Base-by-base conservation (phyloP, 306 rosid genomes). In the Acacia crassicarpa region DNA sequence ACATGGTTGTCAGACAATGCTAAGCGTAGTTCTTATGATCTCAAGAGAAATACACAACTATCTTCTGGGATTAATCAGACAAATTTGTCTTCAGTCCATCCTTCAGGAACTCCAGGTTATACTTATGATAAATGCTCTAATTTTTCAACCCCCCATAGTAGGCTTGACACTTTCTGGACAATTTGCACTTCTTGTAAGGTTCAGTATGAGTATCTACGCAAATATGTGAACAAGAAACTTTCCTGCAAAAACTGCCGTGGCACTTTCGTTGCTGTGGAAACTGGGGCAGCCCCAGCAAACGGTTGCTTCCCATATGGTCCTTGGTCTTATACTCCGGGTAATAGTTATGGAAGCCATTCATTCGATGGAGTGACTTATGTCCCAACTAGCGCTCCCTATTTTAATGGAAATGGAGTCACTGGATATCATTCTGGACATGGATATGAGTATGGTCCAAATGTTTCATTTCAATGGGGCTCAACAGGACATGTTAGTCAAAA, bases 121-220 rank as follows among this genome's bases (percentile, higher is more conserved):
- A 30, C 32, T 12, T 61, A 62, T 27, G 83, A 83, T 80, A 89
- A 81, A 68, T 83, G 85, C 69, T 75, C 90, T 78, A 87, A 80
- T 78, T 33, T 82, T 9, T 35, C 90, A 1, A 71, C 77, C 25
- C 81, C 94, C 66, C 90, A 81, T 49, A 46, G 85, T 74, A 83
- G 86, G 78, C 88, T 81, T n/a, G 95, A 91, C 79, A 91, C 95
- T 78, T 91, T 91, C 86, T 91, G 95, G 95, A 91, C 95, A 2
- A 91, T 91, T 70, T 91, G 95, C 87, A 91, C 95, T 23, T 87
- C 95, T 22, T 89, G 95, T 80, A 91, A 89, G 68, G 91, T 91
- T 75, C 95, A 91, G 78, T 91, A 91, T 19, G 95, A 91, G 80
- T 91, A 91, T 85, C 90, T 91, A 32, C 90, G 95, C 51, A 91